Evolutionary conservation across 2,329 filamentous ascomycete species (phyloP).

Genomic region (Xylariaceae sp.): DNA sequence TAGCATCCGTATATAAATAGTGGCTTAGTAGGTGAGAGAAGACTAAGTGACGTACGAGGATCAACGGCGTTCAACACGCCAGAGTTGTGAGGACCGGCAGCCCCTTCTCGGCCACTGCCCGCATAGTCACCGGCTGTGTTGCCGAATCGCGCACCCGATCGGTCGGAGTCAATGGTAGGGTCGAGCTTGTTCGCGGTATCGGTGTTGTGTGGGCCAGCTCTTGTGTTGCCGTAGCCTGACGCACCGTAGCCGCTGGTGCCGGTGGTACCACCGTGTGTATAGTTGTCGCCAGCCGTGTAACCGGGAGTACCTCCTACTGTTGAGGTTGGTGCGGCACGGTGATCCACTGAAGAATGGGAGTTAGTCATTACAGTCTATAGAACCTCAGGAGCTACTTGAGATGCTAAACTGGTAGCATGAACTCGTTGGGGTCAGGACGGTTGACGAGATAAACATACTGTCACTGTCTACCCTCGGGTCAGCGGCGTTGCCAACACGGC

Average conservation of each 20-base stretch:
- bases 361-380: neutral
- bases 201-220: conserved; percentile 49
- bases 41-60: conserved; percentile 44
- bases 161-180: conserved; percentile 58
- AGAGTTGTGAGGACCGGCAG: conserved; percentile 46
- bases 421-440: neutral
- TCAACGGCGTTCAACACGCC: conserved; percentile 52
- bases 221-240: conserved; percentile 1
- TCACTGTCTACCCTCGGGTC: conserved; percentile 41
- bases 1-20: too few species aligned
- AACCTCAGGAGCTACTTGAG: neutral
- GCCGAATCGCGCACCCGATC: conserved; percentile 33
- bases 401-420: neutral
- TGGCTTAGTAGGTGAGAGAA: too few species aligned
- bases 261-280: conserved; percentile 40
- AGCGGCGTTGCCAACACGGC: conserved; percentile 34
- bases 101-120: conserved; percentile 38
- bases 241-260: conserved; percentile 44
- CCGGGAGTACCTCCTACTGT: conserved; percentile 28
- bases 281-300: conserved; percentile 28
- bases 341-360: conserved; percentile 22
- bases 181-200: conserved; percentile 55
- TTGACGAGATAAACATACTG: conserved; percentile 12
- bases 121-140: conserved; percentile 34
- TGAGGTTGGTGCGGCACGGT: conserved; percentile 34